phyloP scores from a whole-genome alignment of 345 rosid species.

The Aethionema arabicum region DNA sequence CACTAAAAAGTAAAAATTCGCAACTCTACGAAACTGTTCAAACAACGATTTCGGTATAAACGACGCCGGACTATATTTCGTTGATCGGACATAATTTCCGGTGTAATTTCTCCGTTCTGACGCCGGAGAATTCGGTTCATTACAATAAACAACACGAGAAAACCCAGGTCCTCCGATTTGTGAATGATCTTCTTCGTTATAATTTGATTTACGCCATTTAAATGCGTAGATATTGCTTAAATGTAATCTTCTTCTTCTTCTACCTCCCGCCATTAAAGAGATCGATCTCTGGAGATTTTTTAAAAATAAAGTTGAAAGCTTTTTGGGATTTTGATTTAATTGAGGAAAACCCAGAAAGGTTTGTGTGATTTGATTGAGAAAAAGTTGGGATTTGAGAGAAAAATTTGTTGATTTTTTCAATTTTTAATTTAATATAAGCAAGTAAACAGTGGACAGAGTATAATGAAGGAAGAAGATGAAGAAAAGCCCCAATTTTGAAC shows the following conservation, averaged over 20 bases:
- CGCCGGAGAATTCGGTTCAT: slow-evolving; percentile 67
- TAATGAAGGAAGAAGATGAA: slow-evolving; percentile 20
- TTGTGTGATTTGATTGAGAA: no score
- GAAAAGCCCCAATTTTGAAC: slow-evolving; percentile 33
- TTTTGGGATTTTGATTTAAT: slow-evolving; percentile 2
- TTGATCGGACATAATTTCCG: slow-evolving; percentile 72
- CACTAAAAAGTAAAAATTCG: slow-evolving; percentile 81
- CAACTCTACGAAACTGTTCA: slow-evolving; percentile 95
- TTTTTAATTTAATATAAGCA: slow-evolving; percentile 2
- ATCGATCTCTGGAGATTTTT: slow-evolving; percentile 16
- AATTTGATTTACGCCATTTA: slow-evolving; percentile 60
- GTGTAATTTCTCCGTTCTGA: slow-evolving; percentile 48
- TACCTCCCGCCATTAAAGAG: slow-evolving; percentile 55
- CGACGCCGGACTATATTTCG: slow-evolving; percentile 74
- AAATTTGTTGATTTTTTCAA: background rate
- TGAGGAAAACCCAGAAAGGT: background rate
- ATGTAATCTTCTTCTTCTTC: slow-evolving; percentile 59
- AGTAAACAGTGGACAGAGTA: background rate
- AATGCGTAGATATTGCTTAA: slow-evolving; percentile 69
- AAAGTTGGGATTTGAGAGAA: background rate
- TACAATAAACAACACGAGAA: slow-evolving; percentile 76
- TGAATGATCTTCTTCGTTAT: slow-evolving; percentile 66
- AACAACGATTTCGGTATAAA: slow-evolving; percentile 83
- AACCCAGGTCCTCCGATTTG: slow-evolving; percentile 93
- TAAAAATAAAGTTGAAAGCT: no score